Percentiles rank a stretch among this genome's conserved stretches.
These are phyloP conservation scores for Botrytis hyacinthi DNA, from an alignment of 2,329 filamentous ascomycete genomes.

Conservation along the genomic window DNA sequence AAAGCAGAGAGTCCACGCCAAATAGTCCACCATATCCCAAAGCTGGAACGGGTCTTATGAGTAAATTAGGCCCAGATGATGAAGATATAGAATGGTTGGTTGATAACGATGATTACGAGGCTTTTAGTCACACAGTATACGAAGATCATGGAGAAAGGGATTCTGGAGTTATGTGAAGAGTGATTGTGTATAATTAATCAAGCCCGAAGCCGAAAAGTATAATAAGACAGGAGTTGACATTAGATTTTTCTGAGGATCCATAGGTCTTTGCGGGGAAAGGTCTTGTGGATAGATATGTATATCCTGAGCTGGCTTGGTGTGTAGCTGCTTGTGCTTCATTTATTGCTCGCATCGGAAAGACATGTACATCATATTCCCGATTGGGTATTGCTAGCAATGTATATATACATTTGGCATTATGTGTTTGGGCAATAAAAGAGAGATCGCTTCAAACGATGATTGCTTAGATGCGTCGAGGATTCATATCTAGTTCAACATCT, in stretches of 20 bases:
- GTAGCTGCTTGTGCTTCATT: neutral
- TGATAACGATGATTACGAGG: slow-evolving; percentile 48
- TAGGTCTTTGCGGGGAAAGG: neutral
- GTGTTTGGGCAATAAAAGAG: neutral
- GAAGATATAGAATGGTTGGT: slow-evolving; percentile 61
- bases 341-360: neutral
- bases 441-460: neutral
- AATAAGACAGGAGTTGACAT: neutral
- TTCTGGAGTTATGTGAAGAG: neutral
- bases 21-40: slow-evolving; percentile 62
- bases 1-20: slow-evolving; percentile 49
- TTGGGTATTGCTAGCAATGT: neutral
- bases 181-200: neutral
- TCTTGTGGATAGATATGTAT: neutral
- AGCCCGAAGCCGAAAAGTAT: neutral
- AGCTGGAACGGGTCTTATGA: slow-evolving; percentile 58
- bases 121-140: slow-evolving; percentile 39
- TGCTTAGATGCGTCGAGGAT: neutral
- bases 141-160: slow-evolving; percentile 31
- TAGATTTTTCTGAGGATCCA: neutral
- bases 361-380: neutral
- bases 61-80: slow-evolving; percentile 51
- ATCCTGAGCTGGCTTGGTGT: neutral
- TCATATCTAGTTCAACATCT: neutral
- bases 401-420: neutral